Conservation (phyloP, 139 green algal species). For the Chlorella sp. region DNA sequence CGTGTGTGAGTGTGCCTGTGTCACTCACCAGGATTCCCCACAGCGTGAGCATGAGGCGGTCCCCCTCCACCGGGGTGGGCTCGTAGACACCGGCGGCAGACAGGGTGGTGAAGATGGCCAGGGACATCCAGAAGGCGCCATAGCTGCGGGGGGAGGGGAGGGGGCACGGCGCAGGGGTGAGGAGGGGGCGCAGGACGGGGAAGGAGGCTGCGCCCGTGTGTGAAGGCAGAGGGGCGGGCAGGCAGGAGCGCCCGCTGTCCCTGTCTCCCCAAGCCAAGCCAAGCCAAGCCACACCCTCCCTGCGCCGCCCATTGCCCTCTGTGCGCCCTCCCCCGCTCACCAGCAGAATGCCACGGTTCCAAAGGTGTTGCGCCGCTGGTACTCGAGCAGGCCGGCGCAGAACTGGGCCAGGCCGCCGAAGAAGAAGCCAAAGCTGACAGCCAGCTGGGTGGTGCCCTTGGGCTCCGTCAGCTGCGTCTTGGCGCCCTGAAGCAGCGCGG, state of each 20-base stretch:
- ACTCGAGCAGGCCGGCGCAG: conserved; percentile 75
- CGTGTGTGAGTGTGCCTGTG: too few relatives aligned
- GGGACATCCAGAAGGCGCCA: conserved; percentile 53
- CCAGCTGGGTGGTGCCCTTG: conserved; percentile 16
- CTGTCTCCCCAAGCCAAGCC: too few relatives aligned
- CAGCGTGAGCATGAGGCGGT: conserved; percentile 20
- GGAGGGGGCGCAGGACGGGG: neutral
- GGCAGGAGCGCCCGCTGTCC: neutral
- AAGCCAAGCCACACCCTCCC: too few relatives aligned
- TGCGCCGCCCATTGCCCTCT: neutral
- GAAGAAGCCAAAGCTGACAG: conserved; percentile 62
- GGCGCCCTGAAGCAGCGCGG: conserved; percentile 5
- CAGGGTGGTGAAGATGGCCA: conserved; percentile 28
- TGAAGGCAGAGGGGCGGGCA: neutral
- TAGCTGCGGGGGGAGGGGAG: conserved; percentile 42
- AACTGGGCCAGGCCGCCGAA: conserved; percentile 78
- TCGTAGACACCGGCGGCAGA: neutral
- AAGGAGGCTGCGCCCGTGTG: neutral
- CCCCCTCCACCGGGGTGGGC: neutral
- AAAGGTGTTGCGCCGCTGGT: conserved; percentile 73
- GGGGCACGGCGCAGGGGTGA: neutral
- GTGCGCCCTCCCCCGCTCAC: neutral
- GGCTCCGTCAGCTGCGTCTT: conserved; percentile 3
- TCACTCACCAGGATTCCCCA: conserved; percentile 33
- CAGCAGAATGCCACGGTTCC: conserved; percentile 69